Conservation (phyloP, 768 basidiomycete genomes). For the Lyophyllum decastes region DNA sequence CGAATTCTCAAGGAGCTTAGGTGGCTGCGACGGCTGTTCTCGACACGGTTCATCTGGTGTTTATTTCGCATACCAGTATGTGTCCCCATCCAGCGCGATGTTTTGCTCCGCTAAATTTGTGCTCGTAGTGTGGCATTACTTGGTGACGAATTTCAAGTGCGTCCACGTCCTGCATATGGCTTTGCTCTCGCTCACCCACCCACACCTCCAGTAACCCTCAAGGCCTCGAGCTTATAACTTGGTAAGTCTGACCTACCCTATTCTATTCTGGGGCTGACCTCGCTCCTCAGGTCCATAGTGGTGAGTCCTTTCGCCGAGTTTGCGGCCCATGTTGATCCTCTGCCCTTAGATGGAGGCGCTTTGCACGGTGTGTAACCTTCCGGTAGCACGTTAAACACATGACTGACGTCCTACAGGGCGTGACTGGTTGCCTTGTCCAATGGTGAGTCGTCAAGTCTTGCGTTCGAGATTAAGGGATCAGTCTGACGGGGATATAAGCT, state of each 20-base stretch:
- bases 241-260: constrained; percentile 19
- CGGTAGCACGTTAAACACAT: not conserved
- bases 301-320: constrained; percentile 23
- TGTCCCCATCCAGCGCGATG: not conserved
- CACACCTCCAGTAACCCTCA: constrained; percentile 23
- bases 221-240: constrained; percentile 23
- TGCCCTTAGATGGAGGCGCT: constrained; percentile 44
- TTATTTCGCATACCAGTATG: constrained; percentile 49
- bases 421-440: constrained; percentile 55
- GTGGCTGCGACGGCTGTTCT: constrained; percentile 41
- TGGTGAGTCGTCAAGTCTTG: constrained; percentile 29
- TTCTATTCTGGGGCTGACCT: constrained; percentile 1
- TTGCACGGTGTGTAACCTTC: constrained; percentile 37
- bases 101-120: not conserved
- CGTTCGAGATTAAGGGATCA: not conserved
- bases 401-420: constrained; percentile 34
- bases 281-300: constrained; percentile 35
- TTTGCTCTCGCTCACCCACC: too few relatives aligned
- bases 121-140: constrained; percentile 19
- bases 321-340: too few relatives aligned
- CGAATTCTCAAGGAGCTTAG: constrained; percentile 12
- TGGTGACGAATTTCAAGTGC: constrained; percentile 20
- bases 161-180: not conserved
- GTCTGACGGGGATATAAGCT: constrained; percentile 27
- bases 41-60: constrained; percentile 48